Evolutionary conservation across 2,329 filamentous ascomycete genomes (phyloP).

Genomic region (Plectosphaerella cucumerina): DNA sequence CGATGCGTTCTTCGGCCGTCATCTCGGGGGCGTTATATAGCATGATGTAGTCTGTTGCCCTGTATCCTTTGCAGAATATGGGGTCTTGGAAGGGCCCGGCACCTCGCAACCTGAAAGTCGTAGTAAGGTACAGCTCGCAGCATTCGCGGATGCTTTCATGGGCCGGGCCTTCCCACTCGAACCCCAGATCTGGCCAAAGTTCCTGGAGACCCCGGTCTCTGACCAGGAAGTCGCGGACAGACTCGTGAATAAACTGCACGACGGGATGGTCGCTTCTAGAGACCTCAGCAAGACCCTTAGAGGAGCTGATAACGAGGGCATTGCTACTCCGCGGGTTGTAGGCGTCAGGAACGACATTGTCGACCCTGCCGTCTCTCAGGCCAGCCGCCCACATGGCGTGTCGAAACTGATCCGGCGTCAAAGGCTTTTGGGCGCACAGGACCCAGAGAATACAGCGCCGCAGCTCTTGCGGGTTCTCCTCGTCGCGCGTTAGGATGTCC

Average conservation of each 20-base stretch:
- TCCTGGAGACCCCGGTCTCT: constrained; percentile 22
- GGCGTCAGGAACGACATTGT: too few relatives aligned
- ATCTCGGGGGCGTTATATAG: too few relatives aligned
- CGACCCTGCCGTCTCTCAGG: too few relatives aligned
- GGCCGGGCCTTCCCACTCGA: too few relatives aligned
- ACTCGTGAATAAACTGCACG: constrained; percentile 52
- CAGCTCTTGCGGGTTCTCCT: constrained; percentile 30
- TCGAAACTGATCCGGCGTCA: constrained; percentile 37
- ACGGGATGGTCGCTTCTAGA: constrained; percentile 22
- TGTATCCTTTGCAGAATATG: background rate
- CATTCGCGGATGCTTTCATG: too few relatives aligned
- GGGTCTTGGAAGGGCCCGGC: too few relatives aligned
- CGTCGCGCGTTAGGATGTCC: constrained; percentile 42
- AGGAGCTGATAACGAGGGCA: constrained; percentile 36
- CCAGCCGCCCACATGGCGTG: constrained; percentile 25
- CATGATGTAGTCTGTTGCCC: too few relatives aligned
- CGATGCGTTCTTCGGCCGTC: background rate
- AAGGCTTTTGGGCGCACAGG: constrained; percentile 36
- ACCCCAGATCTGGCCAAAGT: too few relatives aligned
- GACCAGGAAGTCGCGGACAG: constrained; percentile 43
- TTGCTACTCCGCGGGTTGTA: too few relatives aligned
- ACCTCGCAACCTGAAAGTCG: too few relatives aligned
- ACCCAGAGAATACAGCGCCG: constrained; percentile 44
- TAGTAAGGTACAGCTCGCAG: too few relatives aligned
- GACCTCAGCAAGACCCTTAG: constrained; percentile 46